Conservation (phyloP, 306 rosid species). For the Herpetospermum pedunculosum region DNA sequence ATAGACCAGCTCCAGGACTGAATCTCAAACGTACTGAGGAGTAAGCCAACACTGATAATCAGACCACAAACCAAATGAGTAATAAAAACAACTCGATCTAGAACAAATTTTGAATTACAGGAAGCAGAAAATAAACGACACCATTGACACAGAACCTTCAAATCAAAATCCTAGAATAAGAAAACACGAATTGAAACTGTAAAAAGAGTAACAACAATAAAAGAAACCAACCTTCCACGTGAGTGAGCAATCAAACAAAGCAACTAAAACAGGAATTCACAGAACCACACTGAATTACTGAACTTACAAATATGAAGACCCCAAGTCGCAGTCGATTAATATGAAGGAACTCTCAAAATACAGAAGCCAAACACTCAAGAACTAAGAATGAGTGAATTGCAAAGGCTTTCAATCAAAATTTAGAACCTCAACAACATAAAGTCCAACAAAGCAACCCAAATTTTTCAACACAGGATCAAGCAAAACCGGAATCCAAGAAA, state of each 20-base stretch:
- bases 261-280: background rate
- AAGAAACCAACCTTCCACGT: background rate
- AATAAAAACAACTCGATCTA: background rate
- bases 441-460: background rate
- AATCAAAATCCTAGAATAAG: background rate
- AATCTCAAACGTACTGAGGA: background rate
- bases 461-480: background rate
- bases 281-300: background rate
- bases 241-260: background rate
- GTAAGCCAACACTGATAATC: background rate
- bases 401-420: background rate
- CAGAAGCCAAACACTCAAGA: background rate
- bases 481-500: conserved; percentile 7
- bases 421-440: background rate
- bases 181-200: background rate
- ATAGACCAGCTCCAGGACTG: background rate
- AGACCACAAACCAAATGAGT: background rate
- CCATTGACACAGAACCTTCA: background rate
- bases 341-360: background rate
- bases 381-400: background rate
- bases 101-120: background rate
- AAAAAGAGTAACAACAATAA: background rate
- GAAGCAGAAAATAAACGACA: background rate
- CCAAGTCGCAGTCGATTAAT: background rate
- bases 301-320: background rate